phyloP scores from a whole-genome alignment of 2,329 filamentous ascomycete species.

The Ramularia collo-cygni region DNA sequence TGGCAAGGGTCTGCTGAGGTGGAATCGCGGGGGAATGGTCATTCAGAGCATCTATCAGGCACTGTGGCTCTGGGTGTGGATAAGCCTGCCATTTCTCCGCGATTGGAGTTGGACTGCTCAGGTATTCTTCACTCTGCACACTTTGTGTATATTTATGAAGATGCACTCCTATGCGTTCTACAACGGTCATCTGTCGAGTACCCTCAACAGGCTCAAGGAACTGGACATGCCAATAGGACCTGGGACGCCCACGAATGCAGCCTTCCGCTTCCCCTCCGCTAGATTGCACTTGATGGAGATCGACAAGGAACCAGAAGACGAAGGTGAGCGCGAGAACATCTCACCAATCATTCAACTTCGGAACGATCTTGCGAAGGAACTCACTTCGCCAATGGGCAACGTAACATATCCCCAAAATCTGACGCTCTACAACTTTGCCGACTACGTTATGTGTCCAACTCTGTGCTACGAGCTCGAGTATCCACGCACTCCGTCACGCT shows the following conservation, averaged over 20 bases:
- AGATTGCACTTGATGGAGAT: slow-evolving; percentile 49
- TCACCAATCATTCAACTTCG: slow-evolving; percentile 59
- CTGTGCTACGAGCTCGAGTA: slow-evolving; percentile 98
- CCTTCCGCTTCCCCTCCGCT: slow-evolving; percentile 62
- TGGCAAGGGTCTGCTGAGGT: slow-evolving; percentile 10
- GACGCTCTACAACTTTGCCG: slow-evolving; percentile 70
- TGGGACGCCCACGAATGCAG: slow-evolving; percentile 42
- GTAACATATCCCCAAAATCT: slow-evolving; percentile 88
- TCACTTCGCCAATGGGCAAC: slow-evolving; percentile 83
- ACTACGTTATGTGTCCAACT: slow-evolving; percentile 87
- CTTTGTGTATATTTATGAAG: slow-evolving; percentile 93
- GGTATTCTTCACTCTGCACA: slow-evolving; percentile 87
- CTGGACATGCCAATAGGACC: slow-evolving; percentile 61
- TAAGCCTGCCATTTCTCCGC: slow-evolving; percentile 68
- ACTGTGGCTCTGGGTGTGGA: slow-evolving; percentile 73
- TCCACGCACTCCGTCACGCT: slow-evolving; percentile 66
- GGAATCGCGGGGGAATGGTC: slow-evolving; percentile 69
- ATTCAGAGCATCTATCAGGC: slow-evolving; percentile 78
- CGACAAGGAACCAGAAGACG: slow-evolving; percentile 24
- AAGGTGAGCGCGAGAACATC: slow-evolving; percentile 36
- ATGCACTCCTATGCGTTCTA: slow-evolving; percentile 99
- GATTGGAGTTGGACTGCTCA: slow-evolving; percentile 97
- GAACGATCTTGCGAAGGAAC: slow-evolving; percentile 79
- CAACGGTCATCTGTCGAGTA: slow-evolving; percentile 89
- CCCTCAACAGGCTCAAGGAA: slow-evolving; percentile 68